Evolutionary conservation across 164 flowering plant species (phyloP).

Genomic region (Platanus orientalis): DNA sequence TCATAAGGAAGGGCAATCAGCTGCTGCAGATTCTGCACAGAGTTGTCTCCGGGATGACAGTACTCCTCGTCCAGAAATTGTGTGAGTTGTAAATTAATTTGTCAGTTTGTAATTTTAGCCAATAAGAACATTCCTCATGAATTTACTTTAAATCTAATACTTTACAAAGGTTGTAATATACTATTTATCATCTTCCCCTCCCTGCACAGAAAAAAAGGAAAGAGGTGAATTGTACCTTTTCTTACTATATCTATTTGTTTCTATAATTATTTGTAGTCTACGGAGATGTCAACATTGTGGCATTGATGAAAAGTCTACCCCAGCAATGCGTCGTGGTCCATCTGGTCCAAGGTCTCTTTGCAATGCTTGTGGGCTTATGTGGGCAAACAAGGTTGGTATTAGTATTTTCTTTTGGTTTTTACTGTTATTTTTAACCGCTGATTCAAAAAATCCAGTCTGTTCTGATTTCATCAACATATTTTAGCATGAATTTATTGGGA

Average conservation of each 20-base stretch:
- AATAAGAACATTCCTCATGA: not conserved
- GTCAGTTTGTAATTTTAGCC: not conserved
- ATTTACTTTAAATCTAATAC: not conserved
- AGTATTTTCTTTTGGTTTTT: too few species aligned
- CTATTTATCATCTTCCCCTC: too few species aligned
- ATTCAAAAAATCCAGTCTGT: not conserved
- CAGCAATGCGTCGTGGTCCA: conserved; percentile 69
- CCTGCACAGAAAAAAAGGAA: too few species aligned
- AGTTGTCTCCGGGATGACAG: conserved; percentile 13
- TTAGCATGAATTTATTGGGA: too few species aligned
- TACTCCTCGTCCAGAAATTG: conserved; percentile 25
- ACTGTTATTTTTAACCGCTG: not conserved
- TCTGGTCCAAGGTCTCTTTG: conserved; percentile 65
- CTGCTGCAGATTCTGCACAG: conserved; percentile 25
- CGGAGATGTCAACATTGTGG: conserved; percentile 62
- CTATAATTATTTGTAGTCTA: conserved; percentile 18
- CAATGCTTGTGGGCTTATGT: conserved; percentile 71
- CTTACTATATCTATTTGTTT: not conserved
- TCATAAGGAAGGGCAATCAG: conserved; percentile 11
- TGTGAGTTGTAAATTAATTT: conserved; percentile 25
- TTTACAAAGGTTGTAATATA: too few species aligned
- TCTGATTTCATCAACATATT: too few species aligned
- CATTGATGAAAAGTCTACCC: conserved; percentile 43
- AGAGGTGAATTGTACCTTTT: not conserved
- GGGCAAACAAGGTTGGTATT: conserved; percentile 56